Evolutionary conservation across 345 rosid species (phyloP), one percentile per base, ranked within the genome.

Genomic region (Geranium brycei): DNA sequence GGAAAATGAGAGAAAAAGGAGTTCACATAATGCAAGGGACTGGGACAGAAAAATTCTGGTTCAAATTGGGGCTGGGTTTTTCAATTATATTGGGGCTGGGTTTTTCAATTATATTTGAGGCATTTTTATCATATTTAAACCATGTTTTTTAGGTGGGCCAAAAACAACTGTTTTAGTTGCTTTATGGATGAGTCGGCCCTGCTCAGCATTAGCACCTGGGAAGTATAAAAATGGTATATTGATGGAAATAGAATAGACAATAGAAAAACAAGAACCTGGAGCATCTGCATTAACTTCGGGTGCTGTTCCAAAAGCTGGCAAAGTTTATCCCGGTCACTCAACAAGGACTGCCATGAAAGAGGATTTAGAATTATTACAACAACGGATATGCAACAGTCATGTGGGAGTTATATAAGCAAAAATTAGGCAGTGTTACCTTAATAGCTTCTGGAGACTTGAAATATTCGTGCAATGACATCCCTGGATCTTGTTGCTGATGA

Each of bases 261-360:
- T 10, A 51, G 31, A 51, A n/a, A 10, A 60, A 66, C 23, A 23
- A 16, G 55, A 63, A 91, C 99, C 99, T 93, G 96, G 73, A 93
- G 96, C 97, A 93, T 88, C 83, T 91, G 92, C 95, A 93, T 88
- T 71, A 93, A 56, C 71, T 87, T 93, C 7, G 99, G 99, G 76
- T 93, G 86, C 72, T 87, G 95, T 83, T 93, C 97, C 88, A 93
- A 69, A 73, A 93, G 92, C 80, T 92, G 89, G 83, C 97, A 90
- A 17, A 93, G 95, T 80, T 91, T 90, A 47, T 93, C 95, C 23
- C 91, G 83, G 81, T 93, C 90, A 51, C 88, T 85, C 78, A 93
- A 79, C 65, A 93, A 76, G 73, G 95, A 73, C 99, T 93, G 95
- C 75, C 69, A 75, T 7, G 31, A 71, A 58, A 65, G 31, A 51